Conservation (phyloP, 305 asterid species). For the Fraxinus albicans region DNA sequence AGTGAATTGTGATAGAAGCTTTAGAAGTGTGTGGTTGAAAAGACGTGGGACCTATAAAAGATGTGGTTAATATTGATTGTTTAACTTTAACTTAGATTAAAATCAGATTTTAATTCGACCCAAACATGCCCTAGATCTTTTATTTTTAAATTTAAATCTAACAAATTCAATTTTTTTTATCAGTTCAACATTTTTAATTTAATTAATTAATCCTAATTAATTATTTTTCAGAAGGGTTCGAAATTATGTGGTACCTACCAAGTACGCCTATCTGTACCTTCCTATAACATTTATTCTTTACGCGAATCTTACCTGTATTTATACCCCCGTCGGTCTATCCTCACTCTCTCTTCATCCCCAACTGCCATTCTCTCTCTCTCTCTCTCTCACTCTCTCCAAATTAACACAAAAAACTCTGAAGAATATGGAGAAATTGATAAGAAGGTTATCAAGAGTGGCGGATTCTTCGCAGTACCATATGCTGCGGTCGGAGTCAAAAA, state of each 20-base stretch:
- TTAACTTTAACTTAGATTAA: too few relatives aligned
- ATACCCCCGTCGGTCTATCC: background rate
- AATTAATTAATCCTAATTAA: too few relatives aligned
- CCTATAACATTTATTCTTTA: background rate
- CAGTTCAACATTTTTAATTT: background rate
- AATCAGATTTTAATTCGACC: too few relatives aligned
- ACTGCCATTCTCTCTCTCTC: background rate
- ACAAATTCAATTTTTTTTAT: background rate
- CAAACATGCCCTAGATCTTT: too few relatives aligned
- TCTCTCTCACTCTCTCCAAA: background rate
- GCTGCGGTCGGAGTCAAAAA: conserved; percentile 6
- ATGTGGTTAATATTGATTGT: too few relatives aligned
- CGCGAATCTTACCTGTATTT: background rate
- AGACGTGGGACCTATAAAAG: too few relatives aligned
- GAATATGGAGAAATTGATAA: conserved; percentile 16
- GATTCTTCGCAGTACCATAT: conserved; percentile 23
- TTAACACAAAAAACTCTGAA: background rate
- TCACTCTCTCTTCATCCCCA: background rate
- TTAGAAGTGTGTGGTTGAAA: too few relatives aligned
- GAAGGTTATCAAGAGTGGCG: conserved; percentile 7
- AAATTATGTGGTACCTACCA: conserved; percentile 5
- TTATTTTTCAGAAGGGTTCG: background rate
- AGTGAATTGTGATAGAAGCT: too few relatives aligned
- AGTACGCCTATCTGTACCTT: conserved; percentile 21
- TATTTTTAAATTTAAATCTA: too few relatives aligned